Conservation (phyloP, 2,329 filamentous ascomycete species). For the Beauveria sp. region DNA sequence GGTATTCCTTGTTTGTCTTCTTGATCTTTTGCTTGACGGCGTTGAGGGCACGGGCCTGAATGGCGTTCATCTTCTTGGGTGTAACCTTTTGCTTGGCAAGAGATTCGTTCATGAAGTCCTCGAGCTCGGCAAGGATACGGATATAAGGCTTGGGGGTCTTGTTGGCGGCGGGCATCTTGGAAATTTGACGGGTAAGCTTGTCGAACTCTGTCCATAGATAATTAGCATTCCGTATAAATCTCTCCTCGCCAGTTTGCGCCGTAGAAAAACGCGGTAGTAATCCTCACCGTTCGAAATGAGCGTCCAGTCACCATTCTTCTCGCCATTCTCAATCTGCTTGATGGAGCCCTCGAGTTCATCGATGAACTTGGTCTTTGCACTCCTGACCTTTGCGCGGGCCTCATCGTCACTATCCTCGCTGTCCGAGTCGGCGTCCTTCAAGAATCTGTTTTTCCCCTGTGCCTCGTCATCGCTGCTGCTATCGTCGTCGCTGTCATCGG, state of each 20-base stretch:
- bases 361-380: slow-evolving; percentile 93
- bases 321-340: slow-evolving; percentile 86
- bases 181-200: slow-evolving; percentile 81
- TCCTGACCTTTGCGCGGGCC: slow-evolving; percentile 80
- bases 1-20: slow-evolving; percentile 96
- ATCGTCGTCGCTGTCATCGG: slow-evolving; percentile 42
- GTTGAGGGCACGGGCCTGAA: slow-evolving; percentile 87
- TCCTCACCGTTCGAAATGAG: slow-evolving; percentile 76
- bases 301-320: slow-evolving; percentile 97
- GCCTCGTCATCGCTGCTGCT: slow-evolving; percentile 58
- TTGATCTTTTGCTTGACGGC: slow-evolving; percentile 97
- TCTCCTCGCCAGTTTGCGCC: neutral
- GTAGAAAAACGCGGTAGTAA: neutral
- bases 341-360: slow-evolving; percentile 90
- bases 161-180: slow-evolving; percentile 68
- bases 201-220: slow-evolving; percentile 64
- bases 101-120: slow-evolving; percentile 90
- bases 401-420: slow-evolving; percentile 86
- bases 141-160: slow-evolving; percentile 87
- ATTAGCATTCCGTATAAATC: slow-evolving; percentile 13
- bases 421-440: slow-evolving; percentile 64
- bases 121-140: slow-evolving; percentile 85
- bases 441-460: slow-evolving; percentile 74
- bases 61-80: slow-evolving; percentile 98
- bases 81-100: slow-evolving; percentile 93